phyloP scores from a whole-genome alignment of 257 asterid species.

The Nicotiana attenuata region DNA sequence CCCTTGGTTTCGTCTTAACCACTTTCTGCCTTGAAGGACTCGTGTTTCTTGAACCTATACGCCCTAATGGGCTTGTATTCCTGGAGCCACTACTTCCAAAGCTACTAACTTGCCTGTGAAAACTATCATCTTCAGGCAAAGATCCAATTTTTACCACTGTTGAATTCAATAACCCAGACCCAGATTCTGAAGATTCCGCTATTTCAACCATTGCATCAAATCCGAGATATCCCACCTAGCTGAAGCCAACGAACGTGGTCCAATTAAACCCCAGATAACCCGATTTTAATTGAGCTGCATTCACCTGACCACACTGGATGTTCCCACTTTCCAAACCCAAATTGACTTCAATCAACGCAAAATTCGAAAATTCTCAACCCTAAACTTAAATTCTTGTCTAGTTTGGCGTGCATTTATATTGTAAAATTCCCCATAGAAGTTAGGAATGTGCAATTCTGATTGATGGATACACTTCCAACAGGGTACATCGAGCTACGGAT shows the following conservation, averaged over 20 bases:
- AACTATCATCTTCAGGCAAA: constrained; percentile 50
- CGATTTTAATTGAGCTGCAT: background rate
- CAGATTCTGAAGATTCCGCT: constrained; percentile 61
- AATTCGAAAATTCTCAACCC: background rate
- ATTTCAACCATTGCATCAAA: constrained; percentile 30
- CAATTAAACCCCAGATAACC: constrained; percentile 12
- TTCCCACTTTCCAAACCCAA: background rate
- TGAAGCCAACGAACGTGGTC: constrained; percentile 2
- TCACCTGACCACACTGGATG: background rate
- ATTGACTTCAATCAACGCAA: background rate
- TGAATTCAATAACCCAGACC: constrained; percentile 37
- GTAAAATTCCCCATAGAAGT: background rate
- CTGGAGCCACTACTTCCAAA: constrained; percentile 66
- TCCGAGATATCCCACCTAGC: constrained; percentile 10
- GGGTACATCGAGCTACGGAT: background rate
- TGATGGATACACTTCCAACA: background rate
- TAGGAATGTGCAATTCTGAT: background rate
- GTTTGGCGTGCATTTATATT: background rate
- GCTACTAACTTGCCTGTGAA: constrained; percentile 48
- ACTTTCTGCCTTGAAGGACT: constrained; percentile 87
- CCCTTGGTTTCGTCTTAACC: constrained; percentile 85
- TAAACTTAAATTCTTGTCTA: constrained; percentile 8
- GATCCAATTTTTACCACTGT: constrained; percentile 47
- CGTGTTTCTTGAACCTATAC: constrained; percentile 80
- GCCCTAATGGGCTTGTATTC: constrained; percentile 80